These are phyloP conservation scores for Termitomyces eurrhizus DNA, from an alignment of 768 basidiomycete species.

Conservation along the genomic window DNA sequence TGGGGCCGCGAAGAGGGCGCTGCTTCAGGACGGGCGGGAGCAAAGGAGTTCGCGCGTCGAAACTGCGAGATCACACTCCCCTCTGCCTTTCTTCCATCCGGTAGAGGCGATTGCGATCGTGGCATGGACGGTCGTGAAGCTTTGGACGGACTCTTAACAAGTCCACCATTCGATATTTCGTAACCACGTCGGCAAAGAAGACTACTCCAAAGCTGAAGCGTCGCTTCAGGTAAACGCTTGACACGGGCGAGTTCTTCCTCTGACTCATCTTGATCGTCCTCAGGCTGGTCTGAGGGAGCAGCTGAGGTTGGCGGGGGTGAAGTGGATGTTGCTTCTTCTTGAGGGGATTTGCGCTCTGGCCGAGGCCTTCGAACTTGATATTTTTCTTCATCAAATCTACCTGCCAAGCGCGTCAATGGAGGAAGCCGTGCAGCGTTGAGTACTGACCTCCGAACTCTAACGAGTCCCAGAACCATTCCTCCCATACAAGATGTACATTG, in stretches of 20 bases:
- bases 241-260: constrained; percentile 58
- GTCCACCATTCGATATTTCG: constrained; percentile 51
- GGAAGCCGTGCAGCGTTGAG: neutral
- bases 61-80: constrained; percentile 56
- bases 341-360: constrained; percentile 45
- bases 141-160: constrained; percentile 61
- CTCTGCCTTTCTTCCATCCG: constrained; percentile 13
- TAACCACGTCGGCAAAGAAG: constrained; percentile 68
- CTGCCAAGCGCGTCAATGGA: constrained; percentile 24
- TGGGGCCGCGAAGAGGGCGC: constrained; percentile 25
- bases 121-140: constrained; percentile 15
- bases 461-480: constrained; percentile 97
- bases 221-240: constrained; percentile 56
- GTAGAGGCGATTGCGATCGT: constrained; percentile 14
- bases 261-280: constrained; percentile 27
- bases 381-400: constrained; percentile 57
- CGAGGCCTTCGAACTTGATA: constrained; percentile 60
- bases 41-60: constrained; percentile 63
- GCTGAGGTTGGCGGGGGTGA: constrained; percentile 18
- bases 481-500: constrained; percentile 80
- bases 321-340: constrained; percentile 20
- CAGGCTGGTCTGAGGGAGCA: constrained; percentile 18
- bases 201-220: constrained; percentile 66
- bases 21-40: constrained; percentile 28
- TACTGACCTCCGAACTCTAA: constrained; percentile 63